Base-by-base conservation (phyloP, 2,329 filamentous ascomycete species). In the Hymenoscyphus scutula region DNA sequence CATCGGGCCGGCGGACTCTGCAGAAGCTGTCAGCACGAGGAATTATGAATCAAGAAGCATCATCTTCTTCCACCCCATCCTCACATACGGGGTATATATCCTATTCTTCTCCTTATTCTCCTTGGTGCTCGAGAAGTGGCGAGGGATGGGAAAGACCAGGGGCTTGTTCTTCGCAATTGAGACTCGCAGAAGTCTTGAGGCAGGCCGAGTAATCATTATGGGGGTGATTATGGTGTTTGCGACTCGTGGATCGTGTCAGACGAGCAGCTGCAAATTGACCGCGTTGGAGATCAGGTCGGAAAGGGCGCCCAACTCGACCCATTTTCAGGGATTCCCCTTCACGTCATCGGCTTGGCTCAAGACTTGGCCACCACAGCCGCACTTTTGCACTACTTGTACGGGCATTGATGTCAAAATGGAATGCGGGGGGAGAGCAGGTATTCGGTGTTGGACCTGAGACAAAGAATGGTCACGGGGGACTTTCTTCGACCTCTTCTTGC, bases 1-100 rank as follows among this genome's bases (percentile, higher is more conserved):
- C 80, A 68, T 82, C 78, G 54, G 79, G 76, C 56, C 79, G 79
- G 65, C 83, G 84, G 68, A 86, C 80, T 41, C 84, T 87, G 62
- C 8, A 10, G 17, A 15, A 23, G 13, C 37, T 41, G 56, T 58
- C 58, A 59, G 56, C 27, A 23, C 1, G 11, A 13, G 11, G n/a
- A 45, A 17, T 17, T n/a, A 6, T 8, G 38, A 13, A 37, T 13
- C 34, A 15, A 13, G 34, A 37, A 15, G 2, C 23, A 11, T 51
- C 23, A 19, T 5, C 23, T 23, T 6, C 25, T 5, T 25, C 19
- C 11, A 5, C 23, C 8, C 10, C 11, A 13, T 13, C 23, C 19
- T 23, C 19, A 23, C 45, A 25, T 51, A 80, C 79, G 77, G 67
- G 17, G 69, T 69, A 62, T 77, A 79, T 41, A 80, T 74, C 60